phyloP scores from a whole-genome alignment of 805 yeast species.

The Ogataea polymorpha region DNA sequence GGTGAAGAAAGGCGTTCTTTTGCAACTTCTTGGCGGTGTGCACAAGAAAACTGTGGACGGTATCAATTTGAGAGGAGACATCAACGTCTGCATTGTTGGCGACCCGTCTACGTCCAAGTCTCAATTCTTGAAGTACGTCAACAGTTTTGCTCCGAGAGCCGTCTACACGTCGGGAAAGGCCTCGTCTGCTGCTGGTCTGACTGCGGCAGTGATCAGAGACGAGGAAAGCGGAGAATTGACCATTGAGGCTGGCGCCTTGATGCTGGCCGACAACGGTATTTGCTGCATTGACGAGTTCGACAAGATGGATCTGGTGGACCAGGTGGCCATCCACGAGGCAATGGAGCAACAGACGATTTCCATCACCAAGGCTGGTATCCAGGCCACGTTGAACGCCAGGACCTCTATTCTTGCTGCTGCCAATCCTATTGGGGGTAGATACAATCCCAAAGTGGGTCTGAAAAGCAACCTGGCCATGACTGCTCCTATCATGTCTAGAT shows the following conservation, averaged over 20 bases:
- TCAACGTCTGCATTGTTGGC: conserved; percentile 93
- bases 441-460: conserved; percentile 80
- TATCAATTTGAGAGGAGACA: conserved; percentile 92
- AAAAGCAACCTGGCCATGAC: conserved; percentile 90
- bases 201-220: conserved; percentile 96
- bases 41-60: conserved; percentile 94
- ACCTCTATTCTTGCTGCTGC: conserved; percentile 98
- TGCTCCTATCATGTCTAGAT: conserved; percentile 98
- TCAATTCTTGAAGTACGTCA: conserved; percentile 90
- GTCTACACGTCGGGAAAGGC: conserved; percentile 98
- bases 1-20: conserved; percentile 83
- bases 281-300: conserved; percentile 99
- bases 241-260: conserved; percentile 96
- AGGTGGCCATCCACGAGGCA: conserved; percentile 98
- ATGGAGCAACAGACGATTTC: conserved; percentile 99
- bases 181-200: conserved; percentile 96
- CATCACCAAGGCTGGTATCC: conserved; percentile 98
- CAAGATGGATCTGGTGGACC: conserved; percentile 93
- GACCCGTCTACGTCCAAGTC: conserved; percentile 98
- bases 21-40: conserved; percentile 92
- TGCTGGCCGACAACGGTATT: conserved; percentile 97
- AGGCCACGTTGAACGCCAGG: conserved; percentile 94
- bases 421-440: conserved; percentile 95
- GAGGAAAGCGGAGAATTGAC: conserved; percentile 97
- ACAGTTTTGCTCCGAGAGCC: conserved; percentile 87